These are phyloP conservation scores for Apiotrichum veenhuisii DNA, from an alignment of 1,284 basidiomycete species.

Conservation along the genomic window DNA sequence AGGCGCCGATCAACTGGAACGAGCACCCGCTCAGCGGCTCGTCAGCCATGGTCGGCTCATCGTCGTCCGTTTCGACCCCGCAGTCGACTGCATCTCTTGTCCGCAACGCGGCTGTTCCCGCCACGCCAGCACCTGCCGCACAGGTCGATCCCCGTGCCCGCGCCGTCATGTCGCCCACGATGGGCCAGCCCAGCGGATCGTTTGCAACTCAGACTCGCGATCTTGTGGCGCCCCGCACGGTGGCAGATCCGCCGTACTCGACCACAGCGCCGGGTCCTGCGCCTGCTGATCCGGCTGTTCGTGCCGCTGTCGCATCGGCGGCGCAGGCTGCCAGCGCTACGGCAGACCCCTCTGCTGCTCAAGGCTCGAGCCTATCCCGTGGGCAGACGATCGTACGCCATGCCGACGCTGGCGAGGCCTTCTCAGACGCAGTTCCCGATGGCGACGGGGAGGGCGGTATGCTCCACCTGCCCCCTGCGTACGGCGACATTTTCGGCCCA, in stretches of 20 bases:
- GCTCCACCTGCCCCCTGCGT: conserved; percentile 20
- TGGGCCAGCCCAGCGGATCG: neutral
- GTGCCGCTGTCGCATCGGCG: neutral
- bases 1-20: conserved; percentile 3
- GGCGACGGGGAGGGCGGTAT: conserved; percentile 2
- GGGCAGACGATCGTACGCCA: conserved; percentile 18
- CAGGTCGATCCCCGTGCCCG: neutral
- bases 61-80: neutral
- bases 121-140: neutral
- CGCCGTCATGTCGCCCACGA: neutral
- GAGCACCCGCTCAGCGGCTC: neutral
- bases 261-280: neutral
- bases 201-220: neutral
- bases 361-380: conserved; percentile 2
- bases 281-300: neutral
- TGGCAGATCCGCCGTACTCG: neutral
- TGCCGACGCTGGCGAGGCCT: conserved; percentile 16
- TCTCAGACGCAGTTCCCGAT: conserved; percentile 11
- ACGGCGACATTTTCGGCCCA: conserved; percentile 22
- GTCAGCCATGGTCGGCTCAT: neutral
- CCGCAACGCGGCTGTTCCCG: neutral
- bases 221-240: neutral
- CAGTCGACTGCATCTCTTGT: neutral
- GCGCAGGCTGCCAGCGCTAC: too few relatives aligned
- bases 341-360: too few relatives aligned